Evolutionary conservation across 208 protist genomes (phyloP).

Genomic region (Leptomonas pyrrhocoris): DNA sequence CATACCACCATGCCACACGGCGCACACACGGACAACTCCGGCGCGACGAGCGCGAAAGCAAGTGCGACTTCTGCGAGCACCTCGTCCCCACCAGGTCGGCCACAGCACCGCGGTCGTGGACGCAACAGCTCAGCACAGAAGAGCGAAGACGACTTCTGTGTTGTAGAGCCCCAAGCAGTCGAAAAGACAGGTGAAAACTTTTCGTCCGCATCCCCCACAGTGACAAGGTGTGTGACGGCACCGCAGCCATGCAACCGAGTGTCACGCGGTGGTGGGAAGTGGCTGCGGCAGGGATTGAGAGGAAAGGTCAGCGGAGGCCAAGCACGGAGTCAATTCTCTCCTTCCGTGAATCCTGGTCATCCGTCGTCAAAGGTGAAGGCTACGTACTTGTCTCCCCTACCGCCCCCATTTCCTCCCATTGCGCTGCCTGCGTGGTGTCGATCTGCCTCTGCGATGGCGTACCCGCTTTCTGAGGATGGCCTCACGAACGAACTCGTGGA

Average conservation of each 20-base stretch:
- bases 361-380: neutral
- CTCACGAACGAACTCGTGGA: slow-evolving; percentile 53
- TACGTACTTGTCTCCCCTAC: neutral
- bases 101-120: slow-evolving; percentile 10
- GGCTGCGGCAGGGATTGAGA: neutral
- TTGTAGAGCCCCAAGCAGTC: neutral
- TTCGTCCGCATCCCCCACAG: neutral
- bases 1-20: no score
- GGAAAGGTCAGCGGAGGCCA: neutral
- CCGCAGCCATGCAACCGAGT: neutral
- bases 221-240: neutral
- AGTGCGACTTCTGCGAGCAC: neutral
- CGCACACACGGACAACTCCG: no score
- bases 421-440: slow-evolving; percentile 20
- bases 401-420: slow-evolving; percentile 9
- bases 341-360: no score
- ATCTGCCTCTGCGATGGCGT: slow-evolving; percentile 14
- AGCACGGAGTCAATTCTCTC: neutral
- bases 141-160: neutral
- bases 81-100: neutral
- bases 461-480: slow-evolving; percentile 40
- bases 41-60: neutral
- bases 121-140: neutral
- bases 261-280: neutral
- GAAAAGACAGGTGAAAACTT: neutral